Base-by-base conservation (phyloP, 306 rosid species). In the Inga oerstediana region DNA sequence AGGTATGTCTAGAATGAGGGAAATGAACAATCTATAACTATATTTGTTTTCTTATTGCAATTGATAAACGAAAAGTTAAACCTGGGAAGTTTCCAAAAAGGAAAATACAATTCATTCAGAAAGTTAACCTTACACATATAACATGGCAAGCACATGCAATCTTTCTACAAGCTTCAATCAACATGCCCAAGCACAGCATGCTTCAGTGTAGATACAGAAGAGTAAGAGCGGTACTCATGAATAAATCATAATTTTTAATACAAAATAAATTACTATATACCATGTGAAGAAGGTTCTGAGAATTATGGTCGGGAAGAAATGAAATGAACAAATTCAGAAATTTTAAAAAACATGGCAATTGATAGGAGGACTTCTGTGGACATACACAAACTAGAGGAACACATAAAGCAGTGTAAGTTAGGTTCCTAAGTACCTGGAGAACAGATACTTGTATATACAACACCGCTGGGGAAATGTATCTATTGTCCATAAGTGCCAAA, bases 381-480 rank as follows among this genome's bases (percentile, higher is more conserved):
- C 41, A 71, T 72, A 73, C 74, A 66, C 76, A 79, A 35, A 81
- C 80, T 45, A 80, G 37, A n/a, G 56, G 59, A 76, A 70, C 64
- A 71, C 81, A 27, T 54, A 68, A 67, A 83, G 82, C 74, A 68
- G 61, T 79, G 24, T n/a, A 82, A 19, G 76, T 79, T 73, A 80
- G 74, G 78, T 22, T 39, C 52, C 82, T 80, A 70, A 72, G 76
- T 93, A 96, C 99, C 99, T 91, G 98, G 78, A 91, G 88, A 85
- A 82, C 84, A 58, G 95, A 97, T 44, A 92, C 98, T 88, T 91
- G 98, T 69, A 97, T 82, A 76, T 91, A 79, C 79, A 97, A 85
- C 77, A 92, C 93, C 54, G 97, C 97, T 71, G 99, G 99, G 84
- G 93, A 88, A 87, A 93, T 87, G 88, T 84, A 88, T 84, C 94